Conservation (phyloP, 2,329 filamentous ascomycete species). For the Colletotrichum viniferum region DNA sequence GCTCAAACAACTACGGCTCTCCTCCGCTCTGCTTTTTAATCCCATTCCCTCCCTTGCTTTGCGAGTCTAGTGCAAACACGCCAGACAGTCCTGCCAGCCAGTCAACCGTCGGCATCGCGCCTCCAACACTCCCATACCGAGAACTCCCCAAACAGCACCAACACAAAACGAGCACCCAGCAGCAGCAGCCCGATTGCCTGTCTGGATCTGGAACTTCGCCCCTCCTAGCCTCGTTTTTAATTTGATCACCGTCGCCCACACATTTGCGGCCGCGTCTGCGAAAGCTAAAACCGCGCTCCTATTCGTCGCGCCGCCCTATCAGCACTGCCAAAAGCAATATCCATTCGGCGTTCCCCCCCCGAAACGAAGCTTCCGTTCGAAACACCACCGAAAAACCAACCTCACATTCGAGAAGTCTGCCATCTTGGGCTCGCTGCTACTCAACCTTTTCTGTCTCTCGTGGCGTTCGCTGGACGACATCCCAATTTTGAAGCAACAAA, state of each 20-base stretch:
- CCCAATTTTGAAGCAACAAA: not conserved
- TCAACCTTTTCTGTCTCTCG: not conserved
- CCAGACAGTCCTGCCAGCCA: not conserved
- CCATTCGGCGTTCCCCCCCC: not conserved
- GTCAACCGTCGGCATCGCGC: not conserved
- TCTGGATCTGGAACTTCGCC: constrained; percentile 19
- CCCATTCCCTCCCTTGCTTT: not conserved
- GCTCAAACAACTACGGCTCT: not conserved
- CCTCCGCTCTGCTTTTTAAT: not conserved
- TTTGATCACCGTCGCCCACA: constrained; percentile 19
- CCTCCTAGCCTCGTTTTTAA: constrained; percentile 19
- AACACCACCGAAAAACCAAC: constrained; percentile 18
- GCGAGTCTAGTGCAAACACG: not conserved
- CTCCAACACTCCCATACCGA: not conserved
- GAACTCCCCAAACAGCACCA: not conserved
- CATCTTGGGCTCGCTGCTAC: constrained; percentile 9
- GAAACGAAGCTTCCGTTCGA: constrained; percentile 17
- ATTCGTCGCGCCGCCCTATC: constrained; percentile 13
- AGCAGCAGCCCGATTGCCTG: constrained; percentile 2
- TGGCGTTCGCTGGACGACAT: constrained; percentile 22
- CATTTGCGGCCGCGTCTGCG: constrained; percentile 15
- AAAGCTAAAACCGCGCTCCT: constrained; percentile 20
- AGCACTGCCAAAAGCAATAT: constrained; percentile 10
- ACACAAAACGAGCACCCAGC: not conserved
- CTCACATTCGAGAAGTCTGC: constrained; percentile 19